Percentiles rank a stretch among this genome's conserved stretches.
Evolutionary conservation across 805 yeast genomes (phyloP).

Genomic region (Teunomyces lycoperdinae): DNA sequence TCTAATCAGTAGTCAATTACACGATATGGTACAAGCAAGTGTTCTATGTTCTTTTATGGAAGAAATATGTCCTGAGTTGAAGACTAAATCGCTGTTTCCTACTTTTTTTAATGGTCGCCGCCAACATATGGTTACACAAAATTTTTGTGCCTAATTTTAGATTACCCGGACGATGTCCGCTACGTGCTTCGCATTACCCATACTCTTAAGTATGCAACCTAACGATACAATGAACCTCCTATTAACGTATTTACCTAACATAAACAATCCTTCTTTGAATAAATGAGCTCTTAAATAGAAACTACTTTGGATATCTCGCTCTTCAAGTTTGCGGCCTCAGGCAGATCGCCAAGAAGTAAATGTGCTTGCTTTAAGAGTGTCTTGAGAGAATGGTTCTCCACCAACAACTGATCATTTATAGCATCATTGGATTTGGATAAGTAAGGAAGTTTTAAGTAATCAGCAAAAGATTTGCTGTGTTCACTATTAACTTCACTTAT

Average conservation of each 20-base stretch:
- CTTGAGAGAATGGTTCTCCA: constrained; percentile 28
- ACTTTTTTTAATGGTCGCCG: constrained; percentile 8
- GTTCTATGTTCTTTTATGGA: not conserved
- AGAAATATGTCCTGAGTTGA: not conserved
- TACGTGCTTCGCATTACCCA: too few relatives aligned
- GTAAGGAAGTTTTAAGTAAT: constrained; percentile 21
- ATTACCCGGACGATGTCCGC: constrained; percentile 13
- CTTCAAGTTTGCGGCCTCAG: constrained; percentile 10
- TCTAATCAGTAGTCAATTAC: constrained; percentile 41
- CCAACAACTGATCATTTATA: constrained; percentile 9
- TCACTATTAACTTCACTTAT: constrained; percentile 13
- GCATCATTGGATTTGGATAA: constrained; percentile 8
- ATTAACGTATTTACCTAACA: too few relatives aligned
- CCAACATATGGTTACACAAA: constrained; percentile 7
- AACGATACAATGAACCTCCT: not conserved
- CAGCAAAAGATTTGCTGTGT: constrained; percentile 12
- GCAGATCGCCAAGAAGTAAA: constrained; percentile 13
- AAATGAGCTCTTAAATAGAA: constrained; percentile 3
- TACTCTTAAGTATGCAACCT: not conserved
- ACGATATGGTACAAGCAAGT: constrained; percentile 5
- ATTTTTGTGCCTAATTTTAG: constrained; percentile 5
- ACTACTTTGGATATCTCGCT: constrained; percentile 11
- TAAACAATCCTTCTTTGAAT: too few relatives aligned
- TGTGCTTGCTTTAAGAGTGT: constrained; percentile 26
- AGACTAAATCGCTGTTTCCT: not conserved